These are phyloP conservation scores for Xylariaceae sp. DNA, from an alignment of 2,329 filamentous ascomycete genomes.

Conservation along the genomic window DNA sequence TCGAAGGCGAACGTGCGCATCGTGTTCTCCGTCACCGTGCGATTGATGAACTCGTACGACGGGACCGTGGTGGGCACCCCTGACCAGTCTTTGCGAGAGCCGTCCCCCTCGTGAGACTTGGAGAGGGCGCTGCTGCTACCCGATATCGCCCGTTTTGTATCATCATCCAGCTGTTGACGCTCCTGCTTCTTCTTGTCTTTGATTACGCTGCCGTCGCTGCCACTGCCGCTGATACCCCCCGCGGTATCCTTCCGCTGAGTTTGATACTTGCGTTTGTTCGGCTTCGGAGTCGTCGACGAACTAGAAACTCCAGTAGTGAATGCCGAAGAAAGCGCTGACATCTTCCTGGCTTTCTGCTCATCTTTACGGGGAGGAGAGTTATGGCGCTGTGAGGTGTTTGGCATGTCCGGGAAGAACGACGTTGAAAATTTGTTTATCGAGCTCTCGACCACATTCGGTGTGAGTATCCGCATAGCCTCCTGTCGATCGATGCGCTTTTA, in stretches of 20 bases:
- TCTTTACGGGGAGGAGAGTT: conserved; percentile 6
- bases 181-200: conserved; percentile 1
- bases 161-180: background rate
- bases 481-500: conserved; percentile 21
- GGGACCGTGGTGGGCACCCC: conserved; percentile 22
- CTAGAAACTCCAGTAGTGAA: conserved; percentile 6
- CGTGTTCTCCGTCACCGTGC: conserved; percentile 8
- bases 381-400: conserved; percentile 22
- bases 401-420: conserved; percentile 40
- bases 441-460: conserved; percentile 39
- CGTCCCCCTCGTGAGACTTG: background rate
- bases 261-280: background rate
- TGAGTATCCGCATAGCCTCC: conserved; percentile 46
- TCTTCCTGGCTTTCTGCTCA: conserved; percentile 4
- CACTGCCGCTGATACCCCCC: background rate
- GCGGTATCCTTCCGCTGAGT: background rate
- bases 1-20: conserved; percentile 40
- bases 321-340: conserved; percentile 4
- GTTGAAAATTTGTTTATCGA: conserved; percentile 32
- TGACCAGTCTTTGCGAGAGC: conserved; percentile 31
- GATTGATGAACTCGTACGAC: conserved; percentile 18
- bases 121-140: conserved; percentile 2
- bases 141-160: background rate
- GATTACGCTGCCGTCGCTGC: background rate
- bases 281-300: background rate